phyloP scores from a whole-genome alignment of 108 stramenopile species.

The Pseudonitzschia multiseries region DNA sequence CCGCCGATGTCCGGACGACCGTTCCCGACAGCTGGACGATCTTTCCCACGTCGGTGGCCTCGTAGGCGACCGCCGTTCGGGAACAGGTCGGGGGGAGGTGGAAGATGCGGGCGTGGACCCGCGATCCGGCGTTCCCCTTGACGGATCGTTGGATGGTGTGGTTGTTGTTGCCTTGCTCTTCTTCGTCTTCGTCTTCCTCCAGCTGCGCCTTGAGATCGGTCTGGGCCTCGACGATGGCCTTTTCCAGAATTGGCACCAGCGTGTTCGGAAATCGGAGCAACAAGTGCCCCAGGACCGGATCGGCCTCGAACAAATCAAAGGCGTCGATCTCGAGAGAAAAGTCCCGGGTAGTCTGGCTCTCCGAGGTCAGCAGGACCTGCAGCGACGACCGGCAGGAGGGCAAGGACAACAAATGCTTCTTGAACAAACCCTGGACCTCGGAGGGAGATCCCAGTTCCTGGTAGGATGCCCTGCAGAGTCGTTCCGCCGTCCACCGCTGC shows the following conservation, averaged over 20 bases:
- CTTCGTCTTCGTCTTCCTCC: slow-evolving; percentile 10
- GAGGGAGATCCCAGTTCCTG: slow-evolving; percentile 53
- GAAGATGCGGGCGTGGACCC: slow-evolving; percentile 87
- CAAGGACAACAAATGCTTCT: slow-evolving; percentile 26
- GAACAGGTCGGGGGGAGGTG: slow-evolving; percentile 86
- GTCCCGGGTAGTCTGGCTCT: slow-evolving; percentile 39
- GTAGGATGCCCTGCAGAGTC: slow-evolving; percentile 45
- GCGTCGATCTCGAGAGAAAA: slow-evolving; percentile 58
- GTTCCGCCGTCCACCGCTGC: slow-evolving; percentile 42
- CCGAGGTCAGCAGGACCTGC: slow-evolving; percentile 20
- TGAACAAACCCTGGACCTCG: slow-evolving; percentile 51
- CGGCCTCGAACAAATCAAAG: slow-evolving; percentile 60
- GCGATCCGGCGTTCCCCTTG: slow-evolving; percentile 33
- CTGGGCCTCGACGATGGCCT: slow-evolving; percentile 60
- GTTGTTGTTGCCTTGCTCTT: slow-evolving; percentile 9
- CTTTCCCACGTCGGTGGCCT: slow-evolving; percentile 79
- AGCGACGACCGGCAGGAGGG: slow-evolving; percentile 30
- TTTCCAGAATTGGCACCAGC: slow-evolving; percentile 69
- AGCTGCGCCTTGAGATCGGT: slow-evolving; percentile 16
- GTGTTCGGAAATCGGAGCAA: slow-evolving; percentile 76
- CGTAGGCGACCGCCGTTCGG: slow-evolving; percentile 72
- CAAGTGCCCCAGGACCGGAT: slow-evolving; percentile 75
- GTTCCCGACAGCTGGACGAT: slow-evolving; percentile 94
- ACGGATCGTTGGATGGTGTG: slow-evolving; percentile 21
- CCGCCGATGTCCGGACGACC: slow-evolving; percentile 83